Evolutionary conservation across 2,329 filamentous ascomycete genomes (phyloP), one percentile per base, ranked within the genome.

Genomic region (Falciphora oryzae): DNA sequence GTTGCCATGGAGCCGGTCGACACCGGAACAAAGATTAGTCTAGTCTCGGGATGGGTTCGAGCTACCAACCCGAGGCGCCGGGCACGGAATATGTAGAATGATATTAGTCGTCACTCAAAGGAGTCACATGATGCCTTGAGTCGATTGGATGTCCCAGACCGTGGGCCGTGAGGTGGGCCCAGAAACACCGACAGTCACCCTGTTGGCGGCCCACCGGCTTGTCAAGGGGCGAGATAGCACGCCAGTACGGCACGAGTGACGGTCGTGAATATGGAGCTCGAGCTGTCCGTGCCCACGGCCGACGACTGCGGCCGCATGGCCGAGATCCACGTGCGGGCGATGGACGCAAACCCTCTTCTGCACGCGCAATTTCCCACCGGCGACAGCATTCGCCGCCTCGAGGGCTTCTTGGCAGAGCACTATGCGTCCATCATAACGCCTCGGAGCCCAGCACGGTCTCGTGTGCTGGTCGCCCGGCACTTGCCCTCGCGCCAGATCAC

Each of bases 291-390:
- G 22, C 50, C 53, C 14, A 11, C 27, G 14, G n/a, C 28, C 14
- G 31, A 11, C n/a, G 61, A 58, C 32, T 32, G 61, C 31, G 22
- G 7, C 18, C 68, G 70, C 57, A 71, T 72, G 59, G 72, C 71
- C 27, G 68, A 69, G 38, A 73, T 78, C 63, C 77, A 79, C 66
- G 66, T 79, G 22, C 66, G 69, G 11, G 75, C 78, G 59, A 80
- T 79, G 78, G 71, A 75, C 59, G 65, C 69, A 53, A 78, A 80
- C 67, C 66, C 73, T 16, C 66, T 79, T 29, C 74, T 77, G 59
- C 76, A 78, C 64, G 75, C 75, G 1, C 76, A 80, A 66, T 79
- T 79, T 63, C 77, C 78, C 18, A 74, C 71, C 8, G 62, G 67
- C 8, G 69, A 72, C 22, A 73, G 72, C 59, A 69, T 73, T 35